A percentile compares a stretch with the other conserved stretches of the same genome.
These are phyloP conservation scores for Nicotiana sylvestris DNA, from an alignment of 257 asterid genomes.

Conservation along the genomic window DNA sequence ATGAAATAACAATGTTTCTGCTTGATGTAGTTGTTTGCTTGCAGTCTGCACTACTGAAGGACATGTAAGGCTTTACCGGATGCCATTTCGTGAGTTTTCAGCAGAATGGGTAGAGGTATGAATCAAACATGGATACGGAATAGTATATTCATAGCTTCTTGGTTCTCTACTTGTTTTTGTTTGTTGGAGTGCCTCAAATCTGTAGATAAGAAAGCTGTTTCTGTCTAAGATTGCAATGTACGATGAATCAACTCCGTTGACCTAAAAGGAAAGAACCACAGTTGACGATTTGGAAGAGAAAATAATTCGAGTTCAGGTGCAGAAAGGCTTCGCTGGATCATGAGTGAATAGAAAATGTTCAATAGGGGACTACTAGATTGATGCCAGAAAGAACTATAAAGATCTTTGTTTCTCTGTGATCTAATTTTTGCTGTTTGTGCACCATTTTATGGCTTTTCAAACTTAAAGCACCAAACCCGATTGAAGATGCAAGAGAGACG, in stretches of 20 bases:
- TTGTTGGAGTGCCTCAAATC: background rate
- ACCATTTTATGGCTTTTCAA: background rate
- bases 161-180: background rate
- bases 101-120: conserved; percentile 88
- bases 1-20: background rate
- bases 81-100: conserved; percentile 66
- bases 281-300: background rate
- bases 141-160: background rate
- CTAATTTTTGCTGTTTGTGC: background rate
- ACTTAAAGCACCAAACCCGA: background rate
- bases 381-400: background rate
- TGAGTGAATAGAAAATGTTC: background rate
- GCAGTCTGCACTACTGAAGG: conserved; percentile 87
- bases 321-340: background rate
- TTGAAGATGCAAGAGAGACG: background rate
- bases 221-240: background rate
- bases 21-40: conserved; percentile 66
- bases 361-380: background rate
- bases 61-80: conserved; percentile 66
- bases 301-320: background rate
- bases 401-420: background rate
- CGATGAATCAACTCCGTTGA: background rate
- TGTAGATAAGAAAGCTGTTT: background rate
- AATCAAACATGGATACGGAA: background rate
- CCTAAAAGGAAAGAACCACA: background rate